Evolutionary conservation across 768 basidiomycete species (phyloP).

Genomic region (Nidula microcarpa): DNA sequence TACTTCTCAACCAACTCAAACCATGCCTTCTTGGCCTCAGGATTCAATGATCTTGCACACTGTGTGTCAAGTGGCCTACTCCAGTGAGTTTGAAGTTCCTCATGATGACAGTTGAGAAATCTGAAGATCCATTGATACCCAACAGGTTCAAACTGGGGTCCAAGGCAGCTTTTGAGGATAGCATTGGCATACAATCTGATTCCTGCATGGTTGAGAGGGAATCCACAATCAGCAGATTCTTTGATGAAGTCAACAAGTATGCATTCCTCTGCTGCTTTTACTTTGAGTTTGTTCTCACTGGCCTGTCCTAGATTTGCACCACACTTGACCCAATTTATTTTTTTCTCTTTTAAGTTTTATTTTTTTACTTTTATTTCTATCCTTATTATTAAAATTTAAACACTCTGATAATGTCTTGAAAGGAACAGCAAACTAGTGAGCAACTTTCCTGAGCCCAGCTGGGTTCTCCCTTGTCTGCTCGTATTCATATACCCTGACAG

Average conservation of each 20-base stretch:
- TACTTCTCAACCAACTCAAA: slow-evolving; percentile 21
- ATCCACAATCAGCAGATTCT: neutral
- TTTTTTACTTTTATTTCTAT: too few relatives aligned
- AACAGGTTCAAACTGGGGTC: neutral
- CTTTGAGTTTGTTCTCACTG: slow-evolving; percentile 3
- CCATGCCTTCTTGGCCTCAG: slow-evolving; percentile 23
- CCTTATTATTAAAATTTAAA: too few relatives aligned
- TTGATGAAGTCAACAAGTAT: slow-evolving; percentile 2
- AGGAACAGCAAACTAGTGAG: neutral
- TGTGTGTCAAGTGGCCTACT: slow-evolving; percentile 25
- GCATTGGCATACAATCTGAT: neutral
- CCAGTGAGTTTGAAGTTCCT: slow-evolving; percentile 23
- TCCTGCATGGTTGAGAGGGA: neutral
- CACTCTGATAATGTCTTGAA: neutral
- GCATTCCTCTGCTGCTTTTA: slow-evolving; percentile 4
- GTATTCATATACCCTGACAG: neutral
- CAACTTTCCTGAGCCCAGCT: neutral
- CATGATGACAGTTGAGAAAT: slow-evolving; percentile 21
- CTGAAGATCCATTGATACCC: slow-evolving; percentile 6
- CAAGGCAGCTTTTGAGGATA: neutral
- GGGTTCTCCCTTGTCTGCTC: neutral
- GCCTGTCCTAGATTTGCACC: neutral
- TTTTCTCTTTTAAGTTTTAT: too few relatives aligned
- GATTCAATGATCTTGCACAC: slow-evolving; percentile 23
- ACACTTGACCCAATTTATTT: neutral